phyloP scores from a whole-genome alignment of 108 stramenopile genomes.

The Conticribra weissflogii region DNA sequence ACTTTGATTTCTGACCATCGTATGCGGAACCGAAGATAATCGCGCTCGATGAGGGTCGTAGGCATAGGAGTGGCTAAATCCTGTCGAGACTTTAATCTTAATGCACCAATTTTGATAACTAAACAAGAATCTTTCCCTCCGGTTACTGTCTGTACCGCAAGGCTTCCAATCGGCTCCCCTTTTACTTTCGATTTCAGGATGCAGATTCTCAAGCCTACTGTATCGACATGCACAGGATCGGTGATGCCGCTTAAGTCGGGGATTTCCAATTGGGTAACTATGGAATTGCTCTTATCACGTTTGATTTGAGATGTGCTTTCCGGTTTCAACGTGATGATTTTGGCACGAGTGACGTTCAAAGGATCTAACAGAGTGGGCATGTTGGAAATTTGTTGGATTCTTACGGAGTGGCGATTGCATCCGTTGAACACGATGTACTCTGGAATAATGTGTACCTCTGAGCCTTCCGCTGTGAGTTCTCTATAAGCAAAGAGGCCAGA shows the following conservation, averaged over 20 bases:
- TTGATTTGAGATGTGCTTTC: constrained; percentile 44
- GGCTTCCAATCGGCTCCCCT: constrained; percentile 69
- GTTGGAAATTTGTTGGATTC: constrained; percentile 34
- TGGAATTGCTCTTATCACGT: constrained; percentile 47
- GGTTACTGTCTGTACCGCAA: constrained; percentile 81
- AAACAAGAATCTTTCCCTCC: constrained; percentile 71
- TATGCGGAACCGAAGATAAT: constrained; percentile 74
- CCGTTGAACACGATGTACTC: constrained; percentile 88
- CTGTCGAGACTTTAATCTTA: constrained; percentile 44
- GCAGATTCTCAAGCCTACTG: constrained; percentile 69
- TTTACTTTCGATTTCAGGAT: constrained; percentile 45
- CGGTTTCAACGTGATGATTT: neutral
- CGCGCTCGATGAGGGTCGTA: constrained; percentile 56
- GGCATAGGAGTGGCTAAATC: constrained; percentile 2
- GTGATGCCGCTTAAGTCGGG: constrained; percentile 60
- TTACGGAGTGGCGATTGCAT: constrained; percentile 49
- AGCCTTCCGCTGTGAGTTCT: constrained; percentile 64
- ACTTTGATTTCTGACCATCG: constrained; percentile 80
- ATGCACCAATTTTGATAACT: constrained; percentile 82
- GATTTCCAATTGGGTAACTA: constrained; percentile 46
- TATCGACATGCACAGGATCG: constrained; percentile 62
- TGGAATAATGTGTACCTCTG: constrained; percentile 81
- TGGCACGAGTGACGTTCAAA: neutral
- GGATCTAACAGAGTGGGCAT: constrained; percentile 35
- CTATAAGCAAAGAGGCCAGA: constrained; percentile 84